A percentile compares a stretch with the other conserved stretches of the same genome.
Evolutionary conservation across 176 grass and related monocot species (phyloP).

Genomic region (Hyparrhenia diplandra): DNA sequence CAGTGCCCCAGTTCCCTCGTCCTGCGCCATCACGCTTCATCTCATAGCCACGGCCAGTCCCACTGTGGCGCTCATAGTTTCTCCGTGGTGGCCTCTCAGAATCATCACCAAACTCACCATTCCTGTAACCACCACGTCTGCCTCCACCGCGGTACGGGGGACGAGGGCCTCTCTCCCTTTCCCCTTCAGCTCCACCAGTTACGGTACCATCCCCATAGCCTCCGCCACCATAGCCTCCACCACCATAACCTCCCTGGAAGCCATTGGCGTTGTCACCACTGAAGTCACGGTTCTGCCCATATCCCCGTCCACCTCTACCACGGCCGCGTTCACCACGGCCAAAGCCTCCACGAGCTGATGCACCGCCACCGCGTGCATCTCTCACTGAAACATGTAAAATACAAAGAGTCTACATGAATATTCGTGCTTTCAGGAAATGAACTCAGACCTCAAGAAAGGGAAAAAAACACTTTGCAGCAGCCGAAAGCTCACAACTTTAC

Average conservation of each 20-base stretch:
- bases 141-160: constrained; percentile 46
- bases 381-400: constrained; percentile 40
- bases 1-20: constrained; percentile 74
- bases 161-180: constrained; percentile 47
- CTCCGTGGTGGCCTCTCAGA: constrained; percentile 56
- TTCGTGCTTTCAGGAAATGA: not conserved
- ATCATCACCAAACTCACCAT: constrained; percentile 48
- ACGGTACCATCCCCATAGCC: constrained; percentile 24
- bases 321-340: constrained; percentile 60
- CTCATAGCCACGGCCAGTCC: constrained; percentile 68
- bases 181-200: constrained; percentile 30
- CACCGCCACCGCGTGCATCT: constrained; percentile 32
- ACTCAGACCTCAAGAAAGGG: not conserved
- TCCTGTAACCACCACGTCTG: constrained; percentile 60
- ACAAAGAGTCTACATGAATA: not conserved
- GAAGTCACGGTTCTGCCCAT: constrained; percentile 50
- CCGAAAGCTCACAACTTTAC: constrained; percentile 1
- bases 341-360: constrained; percentile 54
- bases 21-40: constrained; percentile 74
- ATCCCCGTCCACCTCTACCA: constrained; percentile 48
- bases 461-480: constrained; percentile 15
- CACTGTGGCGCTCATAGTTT: constrained; percentile 69
- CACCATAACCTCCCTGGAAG: constrained; percentile 49
- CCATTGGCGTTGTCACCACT: constrained; percentile 42
- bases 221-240: constrained; percentile 36